Evolutionary conservation across 2,329 filamentous ascomycete genomes (phyloP), one percentile per base, ranked within the genome.

Genomic region (Penicillium brasilianum): DNA sequence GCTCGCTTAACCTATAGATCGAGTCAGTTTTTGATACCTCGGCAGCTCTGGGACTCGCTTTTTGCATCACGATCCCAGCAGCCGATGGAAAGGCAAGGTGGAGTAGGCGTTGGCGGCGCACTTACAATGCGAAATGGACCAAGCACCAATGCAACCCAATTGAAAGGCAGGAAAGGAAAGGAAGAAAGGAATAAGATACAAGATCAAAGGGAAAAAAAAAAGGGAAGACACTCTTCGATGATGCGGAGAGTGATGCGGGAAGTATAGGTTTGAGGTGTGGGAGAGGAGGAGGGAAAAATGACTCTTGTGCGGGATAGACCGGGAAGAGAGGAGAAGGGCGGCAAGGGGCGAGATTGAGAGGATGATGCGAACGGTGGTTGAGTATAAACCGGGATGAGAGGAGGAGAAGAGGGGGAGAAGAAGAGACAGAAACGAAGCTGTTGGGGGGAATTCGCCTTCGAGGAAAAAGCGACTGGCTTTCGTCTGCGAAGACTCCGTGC

Each of bases 71-170:
- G 28, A 54, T 43, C 52, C 48, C 51, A 28, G 41, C 20, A 54
- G n/a, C 52, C 34, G 46, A 54, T 57, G 56, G 55, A 55, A 39
- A 49, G 49, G 18, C 9, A 9, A 37, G 8, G 53, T 46, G 53
- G 25, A 46, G 39, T 48, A 50, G 28, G 37, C 18, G n/a, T 28
- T 20, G 10, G 28, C 22, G 52, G 52, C 51, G 61, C 55, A 72
- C 71, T 67, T 61, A 74, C 72, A 72, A 72, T 72, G 71, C 71
- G 69, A 72, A 64, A 64, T 66, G 59, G 51, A 70, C 66, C 55
- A 65, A 60, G 51, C 55, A 66, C 39, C 60, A 69, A 65, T 66
- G 66, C 61, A 64, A 65, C 48, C 25, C 60, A 68, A 66, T 68
- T 68, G 62, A 61, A 60, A 55, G 59, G 32, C 32, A 49, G 58